Base-by-base conservation (phyloP, 768 basidiomycete species). In the Pisolithus orientalis region DNA sequence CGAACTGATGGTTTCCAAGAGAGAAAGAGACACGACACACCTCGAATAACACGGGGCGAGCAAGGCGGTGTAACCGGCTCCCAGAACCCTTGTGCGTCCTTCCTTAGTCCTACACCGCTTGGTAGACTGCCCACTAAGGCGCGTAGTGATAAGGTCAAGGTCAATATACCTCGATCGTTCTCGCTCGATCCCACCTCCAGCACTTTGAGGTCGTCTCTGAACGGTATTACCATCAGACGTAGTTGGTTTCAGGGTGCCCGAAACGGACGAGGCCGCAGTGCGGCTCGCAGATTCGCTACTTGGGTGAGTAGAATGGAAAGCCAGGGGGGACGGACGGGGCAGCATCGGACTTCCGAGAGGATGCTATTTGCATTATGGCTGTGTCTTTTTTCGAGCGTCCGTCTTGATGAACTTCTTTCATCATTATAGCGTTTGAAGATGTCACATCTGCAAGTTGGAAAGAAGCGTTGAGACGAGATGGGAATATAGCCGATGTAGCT, bases 31-130 rank as follows among this genome's bases (percentile, higher is more conserved):
- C 27, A n/a, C 14, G 13, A 45, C 44, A 6, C 21, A 47, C 46
- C 46, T 21, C 34, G 46, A 10, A 24, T 10, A 59, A 56, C 43
- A 52, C 55, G 27, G 5, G 51, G 59, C 17, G 64, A 60, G 6
- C 60, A 62, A 5, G 53, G 11, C 1, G 58, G 53, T 4, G 39
- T 48, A 28, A 53, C 43, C 21, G 60, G 52, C n/a, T 60, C 62
- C 64, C 64, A 66, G 39, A 66, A 66, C 27, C 65, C 64, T 4
- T 64, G 65, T 21, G 60, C 47, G 55, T 65, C 57, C 42, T 56
- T 64, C n/a, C 56, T 54, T 24, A 65, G 47, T 9, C 49, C 60
- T 14, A 49, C 31, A 9, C 48, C 44, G 11, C 47, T 50, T 51
- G 52, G 54, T 37, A 47, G 53, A 38, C 31, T 38, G 34, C 29